Evolutionary conservation across 805 yeast species (phyloP), one percentile per base, ranked within the genome.

Genomic region (Kodamaea fukazawae): DNA sequence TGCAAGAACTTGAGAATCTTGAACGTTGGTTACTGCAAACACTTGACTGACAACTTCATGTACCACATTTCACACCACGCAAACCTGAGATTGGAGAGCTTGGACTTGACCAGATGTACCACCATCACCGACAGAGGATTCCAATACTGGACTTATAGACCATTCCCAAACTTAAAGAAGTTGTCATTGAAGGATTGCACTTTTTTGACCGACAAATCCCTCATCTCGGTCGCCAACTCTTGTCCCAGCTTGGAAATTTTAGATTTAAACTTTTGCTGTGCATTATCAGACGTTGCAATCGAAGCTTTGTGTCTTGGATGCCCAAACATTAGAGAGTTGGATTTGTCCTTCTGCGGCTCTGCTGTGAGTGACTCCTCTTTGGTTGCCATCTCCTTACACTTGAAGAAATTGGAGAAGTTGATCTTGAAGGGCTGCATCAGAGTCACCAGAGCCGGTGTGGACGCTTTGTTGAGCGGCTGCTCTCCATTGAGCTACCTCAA

Each of bases 61-160:
- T 62, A 68, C 45, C 81, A 78, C 45, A 65, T 85, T 41, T 79
- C 86, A 0, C 54, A 69, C 14, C 74, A 78, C 56, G 82, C 85
- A n/a, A 70, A 64, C 43, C 71, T 70, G 11, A 64, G 80, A 40
- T 60, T 85, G 35, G 78, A 70, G 43, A 57, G 71, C 27, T 67
- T 85, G 49, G 79, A 83, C 49, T 61, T 85, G 40, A 79, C 90
- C 1, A 69, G 93, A 44, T 85, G 93, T 56, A 84, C 90, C 16
- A 76, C 88, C 2, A 81, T 85, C 25, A 83, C 90, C 2, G 93
- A 85, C 60, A 68, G 69, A 32, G 93, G 91, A 1, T 85, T 82
- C 54, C 67, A 75, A 15, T 73, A 68, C 49, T 85, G 90, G 89
- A 64, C 81, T 0, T 71, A 71, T 49, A 65, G 70, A 13, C 70